A percentile compares a stretch with the other conserved stretches of the same genome.
These are phyloP conservation scores for Aspergillus quadrilineatus DNA, from an alignment of 2,329 filamentous ascomycete genomes.

Conservation along the genomic window DNA sequence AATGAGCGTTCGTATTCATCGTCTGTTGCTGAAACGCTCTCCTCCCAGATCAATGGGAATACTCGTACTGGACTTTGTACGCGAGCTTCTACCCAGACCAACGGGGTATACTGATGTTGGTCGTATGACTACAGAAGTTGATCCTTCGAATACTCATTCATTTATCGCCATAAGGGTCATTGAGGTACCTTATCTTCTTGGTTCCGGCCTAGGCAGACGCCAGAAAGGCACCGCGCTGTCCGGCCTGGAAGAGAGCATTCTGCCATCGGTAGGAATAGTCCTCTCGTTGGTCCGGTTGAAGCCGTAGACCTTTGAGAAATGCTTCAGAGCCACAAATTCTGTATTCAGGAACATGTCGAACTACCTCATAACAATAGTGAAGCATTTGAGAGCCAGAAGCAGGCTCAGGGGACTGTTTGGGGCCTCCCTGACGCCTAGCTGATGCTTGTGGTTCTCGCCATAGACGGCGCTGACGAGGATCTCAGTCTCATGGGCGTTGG, in stretches of 20 bases:
- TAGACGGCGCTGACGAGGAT: constrained; percentile 41
- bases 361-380: constrained; percentile 54
- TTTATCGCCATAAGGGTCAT: too few species aligned
- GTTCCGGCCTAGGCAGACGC: constrained; percentile 60
- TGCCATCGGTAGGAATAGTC: constrained; percentile 42
- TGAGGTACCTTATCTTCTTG: constrained; percentile 56
- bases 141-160: too few species aligned
- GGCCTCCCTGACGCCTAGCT: constrained; percentile 42
- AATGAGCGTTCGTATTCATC: too few species aligned
- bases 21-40: too few species aligned
- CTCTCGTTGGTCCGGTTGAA: constrained; percentile 39
- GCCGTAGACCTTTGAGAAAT: constrained; percentile 43
- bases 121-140: too few species aligned
- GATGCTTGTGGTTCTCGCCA: constrained; percentile 47
- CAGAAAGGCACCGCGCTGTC: constrained; percentile 60
- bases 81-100: too few species aligned
- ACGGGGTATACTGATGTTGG: too few species aligned
- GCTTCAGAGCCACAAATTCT: constrained; percentile 47
- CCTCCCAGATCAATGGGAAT: too few species aligned
- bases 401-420: constrained; percentile 47
- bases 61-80: too few species aligned
- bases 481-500: constrained; percentile 35
- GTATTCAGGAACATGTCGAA: constrained; percentile 52
- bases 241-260: constrained; percentile 56
- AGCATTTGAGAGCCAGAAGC: constrained; percentile 52